Evolutionary conservation across 345 rosid species (phyloP).

Genomic region (Salix suchowensis): DNA sequence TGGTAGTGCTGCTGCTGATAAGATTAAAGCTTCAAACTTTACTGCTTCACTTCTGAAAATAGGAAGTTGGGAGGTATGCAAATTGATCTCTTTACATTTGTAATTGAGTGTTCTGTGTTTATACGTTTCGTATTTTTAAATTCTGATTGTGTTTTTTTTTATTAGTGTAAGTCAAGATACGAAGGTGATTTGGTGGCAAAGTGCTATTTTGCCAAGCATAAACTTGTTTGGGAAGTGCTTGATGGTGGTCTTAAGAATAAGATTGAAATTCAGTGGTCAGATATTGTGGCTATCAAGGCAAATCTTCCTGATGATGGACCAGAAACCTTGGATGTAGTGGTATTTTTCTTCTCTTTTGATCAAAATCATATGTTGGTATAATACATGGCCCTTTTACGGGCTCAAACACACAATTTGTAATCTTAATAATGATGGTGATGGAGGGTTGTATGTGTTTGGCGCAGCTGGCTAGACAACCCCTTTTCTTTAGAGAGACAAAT

Average conservation of each 20-base stretch:
- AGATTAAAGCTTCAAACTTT: conserved; percentile 94
- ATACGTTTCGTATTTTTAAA: not conserved
- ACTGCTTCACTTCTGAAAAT: conserved; percentile 71
- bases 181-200: conserved; percentile 98
- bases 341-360: conserved; percentile 18
- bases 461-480: conserved; percentile 92
- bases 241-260: conserved; percentile 95
- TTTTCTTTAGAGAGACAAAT: conserved; percentile 92
- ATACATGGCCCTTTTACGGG: not conserved
- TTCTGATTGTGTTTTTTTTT: not conserved
- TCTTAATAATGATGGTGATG: not conserved
- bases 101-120: not conserved
- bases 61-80: conserved; percentile 80
- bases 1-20: conserved; percentile 40
- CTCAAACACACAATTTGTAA: not conserved
- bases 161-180: conserved; percentile 83
- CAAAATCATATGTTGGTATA: not conserved
- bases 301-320: conserved; percentile 73
- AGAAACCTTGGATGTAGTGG: conserved; percentile 82
- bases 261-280: conserved; percentile 97
- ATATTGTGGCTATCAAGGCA: conserved; percentile 83
- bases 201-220: conserved; percentile 97
- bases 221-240: conserved; percentile 97
- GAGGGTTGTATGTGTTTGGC: conserved; percentile 12
- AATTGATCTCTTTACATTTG: not conserved